Percentiles rank a stretch among this genome's conserved stretches.
These are phyloP conservation scores for Teratosphaeria zuluensis DNA, from an alignment of 2,329 filamentous ascomycete genomes.

Conservation along the genomic window DNA sequence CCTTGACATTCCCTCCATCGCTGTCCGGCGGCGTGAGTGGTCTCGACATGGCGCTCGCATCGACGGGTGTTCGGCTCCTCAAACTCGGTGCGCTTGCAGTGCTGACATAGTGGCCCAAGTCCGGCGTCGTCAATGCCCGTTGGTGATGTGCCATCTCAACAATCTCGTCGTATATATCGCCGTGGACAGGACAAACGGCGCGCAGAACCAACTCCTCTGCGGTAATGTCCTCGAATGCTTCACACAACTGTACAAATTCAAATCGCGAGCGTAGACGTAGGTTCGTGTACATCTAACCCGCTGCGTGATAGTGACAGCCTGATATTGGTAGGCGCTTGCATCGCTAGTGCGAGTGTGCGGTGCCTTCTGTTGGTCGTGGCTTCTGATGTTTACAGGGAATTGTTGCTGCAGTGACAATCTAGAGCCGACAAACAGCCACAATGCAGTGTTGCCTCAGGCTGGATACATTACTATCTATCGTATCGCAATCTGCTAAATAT, in stretches of 20 bases:
- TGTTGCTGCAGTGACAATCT: no score
- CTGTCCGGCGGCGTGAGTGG: conserved; percentile 25
- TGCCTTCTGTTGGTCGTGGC: not conserved
- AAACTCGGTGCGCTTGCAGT: conserved; percentile 36
- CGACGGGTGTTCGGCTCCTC: conserved; percentile 30
- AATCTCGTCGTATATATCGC: not conserved
- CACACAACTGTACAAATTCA: conserved; percentile 9
- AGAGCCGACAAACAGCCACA: no score
- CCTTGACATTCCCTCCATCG: conserved; percentile 42
- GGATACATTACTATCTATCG: no score
- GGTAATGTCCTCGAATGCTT: conserved; percentile 8
- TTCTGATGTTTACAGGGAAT: not conserved
- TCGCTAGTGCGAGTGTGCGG: not conserved
- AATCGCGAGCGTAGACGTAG: conserved; percentile 11
- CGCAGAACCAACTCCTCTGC: no score
- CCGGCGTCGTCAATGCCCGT: conserved; percentile 8
- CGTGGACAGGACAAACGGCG: not conserved
- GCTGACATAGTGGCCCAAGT: conserved; percentile 14
- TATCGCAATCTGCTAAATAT: no score
- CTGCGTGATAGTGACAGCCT: no score
- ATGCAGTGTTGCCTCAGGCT: no score
- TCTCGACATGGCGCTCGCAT: conserved; percentile 18
- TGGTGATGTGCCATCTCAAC: conserved; percentile 4
- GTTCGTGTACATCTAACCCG: conserved; percentile 11
- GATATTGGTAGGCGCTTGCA: not conserved